A percentile compares a stretch with the other conserved stretches of the same genome.
These are phyloP conservation scores for Tetrahymena thermophila DNA, from an alignment of 73 alveolate species.

Conservation along the genomic window DNA sequence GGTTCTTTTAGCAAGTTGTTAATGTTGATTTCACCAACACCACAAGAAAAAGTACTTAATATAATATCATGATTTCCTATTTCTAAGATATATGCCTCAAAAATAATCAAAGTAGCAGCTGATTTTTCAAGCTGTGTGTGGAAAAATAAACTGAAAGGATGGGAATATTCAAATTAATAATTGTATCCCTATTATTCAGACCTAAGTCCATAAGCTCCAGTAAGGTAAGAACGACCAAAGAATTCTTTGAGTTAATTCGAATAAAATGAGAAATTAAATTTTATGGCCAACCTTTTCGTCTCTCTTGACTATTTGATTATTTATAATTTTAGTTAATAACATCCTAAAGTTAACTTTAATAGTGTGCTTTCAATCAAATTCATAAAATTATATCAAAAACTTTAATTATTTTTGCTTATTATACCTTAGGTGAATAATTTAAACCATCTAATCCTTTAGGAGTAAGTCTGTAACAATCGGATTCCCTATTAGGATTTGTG, in stretches of 20 bases:
- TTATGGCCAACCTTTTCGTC: neutral
- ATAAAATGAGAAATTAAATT: neutral
- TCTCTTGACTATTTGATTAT: neutral
- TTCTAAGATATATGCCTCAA: neutral
- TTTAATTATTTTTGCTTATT: neutral
- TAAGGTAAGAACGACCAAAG: neutral
- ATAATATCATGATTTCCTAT: neutral
- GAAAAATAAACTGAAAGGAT: neutral
- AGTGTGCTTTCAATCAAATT: too few relatives aligned
- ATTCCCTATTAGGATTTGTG: neutral
- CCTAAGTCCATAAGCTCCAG: neutral
- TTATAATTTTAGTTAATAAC: neutral
- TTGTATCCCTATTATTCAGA: neutral
- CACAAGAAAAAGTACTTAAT: neutral
- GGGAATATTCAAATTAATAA: neutral
- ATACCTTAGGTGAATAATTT: neutral
- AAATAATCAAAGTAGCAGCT: neutral
- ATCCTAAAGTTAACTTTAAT: neutral
- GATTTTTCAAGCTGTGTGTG: neutral
- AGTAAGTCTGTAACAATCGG: neutral
- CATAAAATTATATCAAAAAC: neutral
- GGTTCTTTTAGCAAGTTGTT: neutral
- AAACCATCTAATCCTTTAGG: neutral
- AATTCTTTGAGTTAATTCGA: neutral
- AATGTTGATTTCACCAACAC: neutral